phyloP scores from a whole-genome alignment of 371 early-diverging fungal species.

The Dinochytrium kinnereticum region DNA sequence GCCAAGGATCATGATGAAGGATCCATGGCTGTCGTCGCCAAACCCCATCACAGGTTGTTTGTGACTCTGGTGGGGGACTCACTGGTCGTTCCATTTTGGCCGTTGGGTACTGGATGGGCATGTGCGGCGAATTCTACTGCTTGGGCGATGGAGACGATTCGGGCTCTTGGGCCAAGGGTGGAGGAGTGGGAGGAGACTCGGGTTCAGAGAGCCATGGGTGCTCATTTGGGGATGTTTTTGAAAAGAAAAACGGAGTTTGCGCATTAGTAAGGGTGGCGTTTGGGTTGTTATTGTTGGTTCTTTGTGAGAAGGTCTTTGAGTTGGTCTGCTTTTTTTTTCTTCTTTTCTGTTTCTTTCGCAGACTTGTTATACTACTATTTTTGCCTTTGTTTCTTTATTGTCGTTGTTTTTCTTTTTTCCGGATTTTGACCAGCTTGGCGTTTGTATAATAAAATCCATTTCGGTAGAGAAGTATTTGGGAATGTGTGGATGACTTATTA shows the following conservation, averaged over 20 bases:
- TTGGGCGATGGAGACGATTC: constrained; percentile 2
- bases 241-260: constrained; percentile 9
- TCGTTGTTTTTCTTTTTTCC: too few relatives aligned
- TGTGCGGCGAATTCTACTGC: neutral
- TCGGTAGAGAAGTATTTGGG: too few relatives aligned
- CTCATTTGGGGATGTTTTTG: constrained; percentile 2
- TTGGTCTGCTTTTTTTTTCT: neutral
- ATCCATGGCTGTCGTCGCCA: neutral
- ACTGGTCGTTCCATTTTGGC: constrained; percentile 13
- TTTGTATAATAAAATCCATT: too few relatives aligned
- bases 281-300: neutral
- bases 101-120: constrained; percentile 14
- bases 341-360: too few relatives aligned
- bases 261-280: neutral
- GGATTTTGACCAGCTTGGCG: too few relatives aligned
- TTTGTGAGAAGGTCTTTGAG: neutral
- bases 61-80: constrained; percentile 8
- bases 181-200: neutral
- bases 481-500: too few relatives aligned
- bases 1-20: neutral
- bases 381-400: too few relatives aligned
- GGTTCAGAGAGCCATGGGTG: neutral
- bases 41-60: neutral
- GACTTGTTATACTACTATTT: too few relatives aligned
- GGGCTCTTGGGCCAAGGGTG: neutral